A percentile compares a stretch with the other conserved stretches of the same genome.
These are phyloP conservation scores for Aurantiochytrium sp. DNA, from an alignment of 108 stramenopile genomes.

Conservation along the genomic window DNA sequence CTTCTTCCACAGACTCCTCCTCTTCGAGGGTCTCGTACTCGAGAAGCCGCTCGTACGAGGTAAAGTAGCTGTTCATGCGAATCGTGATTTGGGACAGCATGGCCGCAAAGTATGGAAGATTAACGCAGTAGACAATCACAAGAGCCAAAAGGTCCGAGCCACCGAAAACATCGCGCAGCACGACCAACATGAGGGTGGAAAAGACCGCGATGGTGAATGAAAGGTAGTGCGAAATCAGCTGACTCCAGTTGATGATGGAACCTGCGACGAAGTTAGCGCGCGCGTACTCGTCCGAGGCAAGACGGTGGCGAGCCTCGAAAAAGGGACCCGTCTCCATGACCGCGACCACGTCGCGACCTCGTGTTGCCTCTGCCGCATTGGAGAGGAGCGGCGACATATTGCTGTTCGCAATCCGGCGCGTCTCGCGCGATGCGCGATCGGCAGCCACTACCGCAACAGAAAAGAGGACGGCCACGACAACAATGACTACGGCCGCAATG, in stretches of 20 bases:
- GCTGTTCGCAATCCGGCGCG: not conserved
- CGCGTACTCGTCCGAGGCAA: constrained; percentile 5
- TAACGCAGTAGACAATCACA: not conserved
- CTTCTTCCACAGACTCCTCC: not conserved
- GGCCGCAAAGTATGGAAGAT: not conserved
- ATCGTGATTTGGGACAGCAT: not conserved
- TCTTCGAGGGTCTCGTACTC: constrained; percentile 15
- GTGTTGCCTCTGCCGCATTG: not conserved
- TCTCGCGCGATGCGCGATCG: not conserved
- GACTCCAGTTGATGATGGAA: not conserved
- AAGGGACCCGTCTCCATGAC: not conserved
- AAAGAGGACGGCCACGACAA: constrained; percentile 61
- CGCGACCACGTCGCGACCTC: not conserved
- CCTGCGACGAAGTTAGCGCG: not conserved
- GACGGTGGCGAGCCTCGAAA: not conserved
- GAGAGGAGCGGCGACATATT: not conserved
- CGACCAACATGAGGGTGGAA: not conserved
- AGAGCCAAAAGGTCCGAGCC: not conserved
- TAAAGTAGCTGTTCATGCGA: constrained; percentile 16
- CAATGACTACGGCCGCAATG: constrained; percentile 57
- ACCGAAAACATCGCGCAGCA: not conserved
- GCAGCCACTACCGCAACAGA: constrained; percentile 62
- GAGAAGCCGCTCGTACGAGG: constrained; percentile 30
- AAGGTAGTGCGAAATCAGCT: not conserved
- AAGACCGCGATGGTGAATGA: not conserved